These are phyloP conservation scores for Aspergillus sp. DNA, from an alignment of 2,329 filamentous ascomycete genomes.

Conservation along the genomic window DNA sequence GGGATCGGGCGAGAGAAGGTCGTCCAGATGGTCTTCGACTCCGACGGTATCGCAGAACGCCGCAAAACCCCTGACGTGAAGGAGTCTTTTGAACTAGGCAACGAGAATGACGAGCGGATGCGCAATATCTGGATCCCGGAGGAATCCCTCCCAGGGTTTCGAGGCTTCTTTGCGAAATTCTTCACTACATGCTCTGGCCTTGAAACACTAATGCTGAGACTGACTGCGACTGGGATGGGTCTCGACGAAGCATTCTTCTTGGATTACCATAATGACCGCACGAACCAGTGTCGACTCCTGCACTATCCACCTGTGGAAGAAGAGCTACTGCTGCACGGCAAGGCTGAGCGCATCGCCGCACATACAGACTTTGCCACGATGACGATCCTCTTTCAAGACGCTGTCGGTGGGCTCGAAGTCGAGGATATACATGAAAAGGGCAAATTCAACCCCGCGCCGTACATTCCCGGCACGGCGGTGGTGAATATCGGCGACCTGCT, in stretches of 20 bases:
- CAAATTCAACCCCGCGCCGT: not conserved
- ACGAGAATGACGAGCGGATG: slow-evolving; percentile 40
- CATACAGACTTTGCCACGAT: slow-evolving; percentile 18
- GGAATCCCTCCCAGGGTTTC: slow-evolving; percentile 43
- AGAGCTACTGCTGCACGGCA: not conserved
- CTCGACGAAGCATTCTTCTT: not conserved
- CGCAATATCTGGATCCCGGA: slow-evolving; percentile 51
- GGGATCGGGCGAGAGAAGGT: not conserved
- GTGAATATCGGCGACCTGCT: slow-evolving; percentile 7
- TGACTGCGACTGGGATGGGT: not conserved
- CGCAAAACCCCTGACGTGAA: slow-evolving; percentile 6
- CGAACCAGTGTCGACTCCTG: slow-evolving; percentile 15
- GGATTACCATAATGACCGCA: not conserved
- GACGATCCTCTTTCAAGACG: slow-evolving; percentile 19
- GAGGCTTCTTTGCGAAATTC: slow-evolving; percentile 28
- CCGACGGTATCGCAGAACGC: not conserved
- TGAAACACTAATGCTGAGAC: not conserved
- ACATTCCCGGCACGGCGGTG: not conserved
- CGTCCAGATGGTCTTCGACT: slow-evolving; percentile 3
- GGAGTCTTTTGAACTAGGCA: slow-evolving; percentile 48
- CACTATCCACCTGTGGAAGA: slow-evolving; percentile 16
- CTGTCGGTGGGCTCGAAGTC: slow-evolving; percentile 13
- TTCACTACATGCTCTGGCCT: slow-evolving; percentile 30
- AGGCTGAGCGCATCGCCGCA: slow-evolving; percentile 11
- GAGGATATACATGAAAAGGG: slow-evolving; percentile 4